Evolutionary conservation across 495 filamentous ascomycete genomes (phyloP), one percentile per base, ranked within the genome.

Genomic region (Aspergillus panamensis): DNA sequence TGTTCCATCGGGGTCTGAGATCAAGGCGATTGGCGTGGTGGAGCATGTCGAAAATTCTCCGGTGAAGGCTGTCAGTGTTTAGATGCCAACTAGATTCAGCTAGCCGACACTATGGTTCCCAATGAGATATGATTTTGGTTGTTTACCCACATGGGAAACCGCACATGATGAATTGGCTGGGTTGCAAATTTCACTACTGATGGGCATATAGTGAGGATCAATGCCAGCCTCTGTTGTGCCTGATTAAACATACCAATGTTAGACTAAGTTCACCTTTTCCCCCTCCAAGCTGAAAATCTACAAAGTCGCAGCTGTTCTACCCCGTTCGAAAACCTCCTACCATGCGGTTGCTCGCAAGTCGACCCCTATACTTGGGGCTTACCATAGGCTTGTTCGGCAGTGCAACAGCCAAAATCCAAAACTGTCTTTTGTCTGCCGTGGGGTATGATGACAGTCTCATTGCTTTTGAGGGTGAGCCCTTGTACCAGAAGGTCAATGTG

Each of bases 1-100:
- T 6, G 10, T 39, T 39, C 32, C 39, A 17, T 49, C 57, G 2
- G 51, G 58, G 29, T 49, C 61, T 33, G 67, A 63, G 12, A 51
- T 57, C 45, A 71, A 73, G 58, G 50, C 61, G 43, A 55, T 64
- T 39, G 59, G 68, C 14, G 63, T 72, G 59, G 63, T 72, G 59
- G 60, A 62, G 51, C 73, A 74, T 51, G 33, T 71, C 19, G 72
- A 74, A 48, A 60, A 53, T 19, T 32, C 42, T 0, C 55, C 58
- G 53, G 55, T 53, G 40, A 59, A 59, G 31, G 53, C 52, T 3
- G 57, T 55, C 5, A 48, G 54, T 50, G 49, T 40, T 39, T 63
- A 45, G 45, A 21, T 40, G 16, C 7, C 3, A 14, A 30, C 7
- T 56, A 47, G 51, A 44, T 19, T 5, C 29, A 33, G 49, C 20